phyloP scores from a whole-genome alignment of 768 basidiomycete genomes.

The Podaxis sp. region DNA sequence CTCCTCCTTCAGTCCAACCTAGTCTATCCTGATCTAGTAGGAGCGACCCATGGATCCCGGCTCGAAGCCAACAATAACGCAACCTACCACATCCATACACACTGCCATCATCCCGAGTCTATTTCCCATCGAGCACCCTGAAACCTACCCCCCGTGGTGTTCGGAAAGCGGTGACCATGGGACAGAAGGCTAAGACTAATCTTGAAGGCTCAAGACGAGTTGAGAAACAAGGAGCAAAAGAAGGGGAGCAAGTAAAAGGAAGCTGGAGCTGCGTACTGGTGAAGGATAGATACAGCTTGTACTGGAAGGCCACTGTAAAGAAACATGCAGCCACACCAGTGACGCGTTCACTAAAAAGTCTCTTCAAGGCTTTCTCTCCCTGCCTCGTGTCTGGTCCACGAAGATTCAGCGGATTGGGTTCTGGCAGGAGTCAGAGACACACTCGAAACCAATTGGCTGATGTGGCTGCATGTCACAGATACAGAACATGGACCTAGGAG shows the following conservation, averaged over 20 bases:
- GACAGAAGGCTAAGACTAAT: not conserved
- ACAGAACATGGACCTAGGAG: not conserved
- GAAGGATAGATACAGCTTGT: not conserved
- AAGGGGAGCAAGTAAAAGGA: not conserved
- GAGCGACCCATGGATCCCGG: too few species aligned
- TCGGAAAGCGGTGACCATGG: not conserved
- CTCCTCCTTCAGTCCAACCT: not conserved
- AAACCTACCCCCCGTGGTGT: not conserved
- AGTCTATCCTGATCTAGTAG: not conserved
- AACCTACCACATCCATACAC: not conserved
- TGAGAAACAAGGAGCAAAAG: not conserved
- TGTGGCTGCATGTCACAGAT: not conserved
- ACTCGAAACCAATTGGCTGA: not conserved
- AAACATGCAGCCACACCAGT: not conserved
- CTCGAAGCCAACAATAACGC: not conserved
- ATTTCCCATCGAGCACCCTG: not conserved
- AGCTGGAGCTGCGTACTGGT: not conserved
- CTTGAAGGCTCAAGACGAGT: not conserved
- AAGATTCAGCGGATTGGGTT: not conserved
- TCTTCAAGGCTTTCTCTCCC: not conserved
- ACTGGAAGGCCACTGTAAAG: not conserved
- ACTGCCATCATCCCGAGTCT: not conserved
- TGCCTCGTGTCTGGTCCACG: slow-evolving; percentile 7
- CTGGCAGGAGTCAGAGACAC: not conserved
- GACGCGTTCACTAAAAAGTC: not conserved